A percentile compares a stretch with the other conserved stretches of the same genome.
phyloP scores from a whole-genome alignment of 441 rosid species.

The Raphanus hybrid region DNA sequence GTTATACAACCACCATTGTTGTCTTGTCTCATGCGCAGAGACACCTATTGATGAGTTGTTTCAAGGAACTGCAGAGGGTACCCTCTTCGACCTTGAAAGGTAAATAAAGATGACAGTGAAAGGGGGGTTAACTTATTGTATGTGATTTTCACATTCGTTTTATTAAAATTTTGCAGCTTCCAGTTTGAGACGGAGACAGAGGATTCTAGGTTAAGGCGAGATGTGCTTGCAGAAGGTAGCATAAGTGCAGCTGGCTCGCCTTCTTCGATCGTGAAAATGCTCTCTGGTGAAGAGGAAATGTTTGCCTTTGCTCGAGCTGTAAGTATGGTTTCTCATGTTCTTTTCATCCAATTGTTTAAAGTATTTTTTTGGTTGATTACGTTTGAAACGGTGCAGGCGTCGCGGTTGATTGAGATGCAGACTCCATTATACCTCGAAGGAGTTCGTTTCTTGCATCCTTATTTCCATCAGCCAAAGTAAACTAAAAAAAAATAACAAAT shows the following conservation, averaged over 20 bases:
- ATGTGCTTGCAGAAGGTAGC: conserved; percentile 77
- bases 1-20: conserved; percentile 90
- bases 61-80: conserved; percentile 96
- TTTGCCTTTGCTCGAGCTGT: conserved; percentile 95
- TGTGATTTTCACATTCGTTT: background rate
- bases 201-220: conserved; percentile 74
- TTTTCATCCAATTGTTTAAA: background rate
- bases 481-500: background rate
- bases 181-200: conserved; percentile 92
- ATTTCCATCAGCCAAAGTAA: conserved; percentile 50
- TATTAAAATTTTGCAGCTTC: conserved; percentile 55
- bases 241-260: conserved; percentile 76
- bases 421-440: conserved; percentile 84
- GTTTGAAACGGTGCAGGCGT: conserved; percentile 55
- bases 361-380: background rate
- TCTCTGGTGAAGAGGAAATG: conserved; percentile 89
- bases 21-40: conserved; percentile 71
- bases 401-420: conserved; percentile 91
- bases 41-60: conserved; percentile 86
- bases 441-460: conserved; percentile 69
- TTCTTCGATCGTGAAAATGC: conserved; percentile 68
- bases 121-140: background rate
- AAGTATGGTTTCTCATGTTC: conserved; percentile 42
- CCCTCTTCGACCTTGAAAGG: conserved; percentile 89
- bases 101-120: conserved; percentile 21